These are phyloP conservation scores for Ustilago bromivora DNA, from an alignment of 1,284 basidiomycete genomes.

Conservation along the genomic window DNA sequence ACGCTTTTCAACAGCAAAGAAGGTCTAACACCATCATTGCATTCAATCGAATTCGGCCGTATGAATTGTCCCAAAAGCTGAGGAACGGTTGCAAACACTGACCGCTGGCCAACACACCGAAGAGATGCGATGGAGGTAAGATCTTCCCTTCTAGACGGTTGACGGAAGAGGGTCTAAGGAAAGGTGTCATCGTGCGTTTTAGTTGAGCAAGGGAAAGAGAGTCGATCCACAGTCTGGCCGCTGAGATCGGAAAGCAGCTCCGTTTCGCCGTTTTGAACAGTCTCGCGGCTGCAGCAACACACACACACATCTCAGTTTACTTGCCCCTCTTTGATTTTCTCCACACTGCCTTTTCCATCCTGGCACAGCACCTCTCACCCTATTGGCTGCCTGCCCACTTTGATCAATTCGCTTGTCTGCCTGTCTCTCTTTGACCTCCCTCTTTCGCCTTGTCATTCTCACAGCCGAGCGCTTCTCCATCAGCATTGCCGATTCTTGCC, in stretches of 20 bases:
- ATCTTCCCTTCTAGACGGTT: neutral
- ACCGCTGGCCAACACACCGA: too few species aligned
- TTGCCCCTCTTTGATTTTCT: neutral
- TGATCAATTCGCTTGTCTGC: neutral
- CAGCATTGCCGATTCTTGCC: slow-evolving; percentile 11
- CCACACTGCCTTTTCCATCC: neutral
- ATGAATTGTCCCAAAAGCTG: neutral
- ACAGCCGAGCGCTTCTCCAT: too few species aligned
- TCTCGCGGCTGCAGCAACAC: neutral
- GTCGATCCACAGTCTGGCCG: neutral
- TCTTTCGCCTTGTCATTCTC: neutral
- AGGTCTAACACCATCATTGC: neutral
- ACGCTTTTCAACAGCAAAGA: neutral
- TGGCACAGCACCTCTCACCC: too few species aligned
- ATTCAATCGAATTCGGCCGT: neutral
- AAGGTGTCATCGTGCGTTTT: slow-evolving; percentile 10
- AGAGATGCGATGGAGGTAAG: neutral
- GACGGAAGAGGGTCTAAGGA: neutral
- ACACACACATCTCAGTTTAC: neutral
- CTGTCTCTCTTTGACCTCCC: neutral
- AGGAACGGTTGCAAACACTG: neutral
- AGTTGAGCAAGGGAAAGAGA: neutral
- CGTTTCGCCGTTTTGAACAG: neutral
- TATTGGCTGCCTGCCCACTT: neutral
- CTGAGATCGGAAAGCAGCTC: slow-evolving; percentile 17